phyloP scores from a whole-genome alignment of 2,329 filamentous ascomycete genomes.

The Alternaria gansuensis region DNA sequence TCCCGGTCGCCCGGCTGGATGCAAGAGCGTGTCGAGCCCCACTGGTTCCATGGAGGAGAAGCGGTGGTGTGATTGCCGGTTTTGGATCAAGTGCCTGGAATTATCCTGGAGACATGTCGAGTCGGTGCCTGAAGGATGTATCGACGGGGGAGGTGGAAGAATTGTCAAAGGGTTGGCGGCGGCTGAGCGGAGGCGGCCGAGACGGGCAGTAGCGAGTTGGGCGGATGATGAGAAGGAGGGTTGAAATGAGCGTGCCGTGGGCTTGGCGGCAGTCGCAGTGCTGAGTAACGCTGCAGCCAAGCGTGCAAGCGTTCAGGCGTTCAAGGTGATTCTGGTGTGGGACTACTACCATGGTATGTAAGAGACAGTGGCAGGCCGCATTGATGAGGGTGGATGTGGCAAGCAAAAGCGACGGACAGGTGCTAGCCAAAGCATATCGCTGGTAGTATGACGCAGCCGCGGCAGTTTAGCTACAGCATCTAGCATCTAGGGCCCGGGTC shows the following conservation, averaged over 20 bases:
- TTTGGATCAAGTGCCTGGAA: conserved; percentile 23
- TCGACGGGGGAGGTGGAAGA: conserved; percentile 25
- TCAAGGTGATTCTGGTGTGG: background rate
- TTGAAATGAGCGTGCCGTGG: conserved; percentile 21
- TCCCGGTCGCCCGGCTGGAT: conserved; percentile 43
- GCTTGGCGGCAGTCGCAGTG: conserved; percentile 6
- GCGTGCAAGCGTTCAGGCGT: background rate
- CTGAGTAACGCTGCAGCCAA: background rate
- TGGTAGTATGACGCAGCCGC: background rate
- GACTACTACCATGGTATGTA: background rate
- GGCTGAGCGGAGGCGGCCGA: conserved; percentile 2
- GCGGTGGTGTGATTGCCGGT: conserved; percentile 23
- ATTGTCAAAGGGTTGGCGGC: background rate
- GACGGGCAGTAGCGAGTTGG: conserved; percentile 29
- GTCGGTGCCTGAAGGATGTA: conserved; percentile 17
- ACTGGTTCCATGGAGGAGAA: conserved; percentile 35
- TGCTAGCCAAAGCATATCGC: background rate
- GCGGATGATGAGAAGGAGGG: conserved; percentile 4
- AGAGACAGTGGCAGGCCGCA: background rate
- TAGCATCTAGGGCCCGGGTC: background rate
- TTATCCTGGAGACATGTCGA: conserved; percentile 32
- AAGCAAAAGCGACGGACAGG: background rate
- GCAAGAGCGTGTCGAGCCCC: conserved; percentile 33
- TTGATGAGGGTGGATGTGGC: conserved; percentile 2
- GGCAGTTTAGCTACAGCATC: background rate